A percentile compares a stretch with the other conserved stretches of the same genome.
phyloP scores from a whole-genome alignment of 768 basidiomycete species.

The Leccinum broughii region DNA sequence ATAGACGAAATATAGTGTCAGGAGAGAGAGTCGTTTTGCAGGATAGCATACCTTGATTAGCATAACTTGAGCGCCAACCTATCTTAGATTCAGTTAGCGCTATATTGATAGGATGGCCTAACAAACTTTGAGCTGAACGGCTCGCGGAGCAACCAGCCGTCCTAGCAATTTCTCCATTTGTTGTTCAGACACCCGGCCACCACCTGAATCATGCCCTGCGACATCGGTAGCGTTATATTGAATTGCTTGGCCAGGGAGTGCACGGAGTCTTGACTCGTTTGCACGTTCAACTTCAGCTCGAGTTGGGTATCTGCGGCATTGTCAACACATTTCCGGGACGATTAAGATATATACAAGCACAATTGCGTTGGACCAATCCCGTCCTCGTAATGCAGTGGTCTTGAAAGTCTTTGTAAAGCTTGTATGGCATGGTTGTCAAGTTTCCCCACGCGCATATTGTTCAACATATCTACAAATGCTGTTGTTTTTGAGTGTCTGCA shows the following conservation, averaged over 20 bases:
- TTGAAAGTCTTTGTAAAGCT: constrained; percentile 56
- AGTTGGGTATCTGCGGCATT: constrained; percentile 57
- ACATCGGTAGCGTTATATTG: constrained; percentile 48
- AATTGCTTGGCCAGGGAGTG: constrained; percentile 39
- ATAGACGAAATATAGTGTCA: not conserved
- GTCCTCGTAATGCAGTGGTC: constrained; percentile 63
- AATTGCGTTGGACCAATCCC: constrained; percentile 82
- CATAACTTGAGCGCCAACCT: constrained; percentile 89
- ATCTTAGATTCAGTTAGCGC: constrained; percentile 6
- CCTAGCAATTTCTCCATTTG: constrained; percentile 50
- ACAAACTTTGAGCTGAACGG: constrained; percentile 49
- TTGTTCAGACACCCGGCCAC: constrained; percentile 34
- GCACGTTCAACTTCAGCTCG: constrained; percentile 71
- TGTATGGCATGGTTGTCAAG: constrained; percentile 43
- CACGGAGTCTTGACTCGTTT: constrained; percentile 53
- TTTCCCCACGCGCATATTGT: constrained; percentile 79
- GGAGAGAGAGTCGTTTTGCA: not conserved
- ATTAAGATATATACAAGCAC: constrained; percentile 39
- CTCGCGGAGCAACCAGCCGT: constrained; percentile 57
- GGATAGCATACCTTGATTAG: constrained; percentile 56
- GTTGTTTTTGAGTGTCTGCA: not conserved
- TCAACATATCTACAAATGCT: constrained; percentile 84
- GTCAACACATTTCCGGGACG: constrained; percentile 2
- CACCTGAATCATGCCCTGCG: constrained; percentile 47
- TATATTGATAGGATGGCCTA: not conserved